Evolutionary conservation across 768 basidiomycete genomes (phyloP).

Genomic region (Erythrobasidium yunnanense): DNA sequence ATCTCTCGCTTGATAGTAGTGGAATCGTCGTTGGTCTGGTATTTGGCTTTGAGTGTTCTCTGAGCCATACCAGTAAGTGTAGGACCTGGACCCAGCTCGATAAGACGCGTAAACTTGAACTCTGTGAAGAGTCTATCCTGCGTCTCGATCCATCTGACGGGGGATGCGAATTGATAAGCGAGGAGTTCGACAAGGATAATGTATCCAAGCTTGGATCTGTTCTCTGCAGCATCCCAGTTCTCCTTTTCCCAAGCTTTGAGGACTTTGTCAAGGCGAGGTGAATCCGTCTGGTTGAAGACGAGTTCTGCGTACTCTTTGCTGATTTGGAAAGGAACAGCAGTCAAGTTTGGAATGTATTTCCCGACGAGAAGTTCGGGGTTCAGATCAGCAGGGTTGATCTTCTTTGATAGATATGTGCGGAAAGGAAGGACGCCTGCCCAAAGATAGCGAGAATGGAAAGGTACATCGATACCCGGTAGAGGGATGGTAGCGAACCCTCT

Average conservation of each 20-base stretch:
- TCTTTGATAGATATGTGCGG: slow-evolving; percentile 67
- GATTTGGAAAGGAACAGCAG: slow-evolving; percentile 75
- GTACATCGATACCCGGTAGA: slow-evolving; percentile 65
- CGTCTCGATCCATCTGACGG: slow-evolving; percentile 98
- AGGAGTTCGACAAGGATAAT: slow-evolving; percentile 91
- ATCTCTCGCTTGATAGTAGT: slow-evolving; percentile 65
- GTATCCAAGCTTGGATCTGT: slow-evolving; percentile 88
- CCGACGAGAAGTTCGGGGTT: slow-evolving; percentile 89
- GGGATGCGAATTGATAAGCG: slow-evolving; percentile 96
- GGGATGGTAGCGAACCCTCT: slow-evolving; percentile 94
- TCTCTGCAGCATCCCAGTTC: slow-evolving; percentile 64
- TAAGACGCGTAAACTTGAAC: slow-evolving; percentile 80
- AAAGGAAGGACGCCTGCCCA: slow-evolving; percentile 55
- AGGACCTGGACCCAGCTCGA: slow-evolving; percentile 92
- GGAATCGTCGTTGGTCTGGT: slow-evolving; percentile 79
- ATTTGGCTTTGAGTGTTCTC: slow-evolving; percentile 69
- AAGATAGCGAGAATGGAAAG: slow-evolving; percentile 97
- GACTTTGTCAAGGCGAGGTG: slow-evolving; percentile 89
- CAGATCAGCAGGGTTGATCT: slow-evolving; percentile 80
- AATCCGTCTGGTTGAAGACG: slow-evolving; percentile 93
- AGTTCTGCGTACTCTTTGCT: slow-evolving; percentile 78
- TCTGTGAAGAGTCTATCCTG: slow-evolving; percentile 83
- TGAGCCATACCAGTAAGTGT: slow-evolving; percentile 90
- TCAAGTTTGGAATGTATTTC: slow-evolving; percentile 94
- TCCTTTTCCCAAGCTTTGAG: slow-evolving; percentile 87